These are phyloP conservation scores for Orbilia oligospora DNA, from an alignment of 2,329 filamentous ascomycete species.

Conservation along the genomic window DNA sequence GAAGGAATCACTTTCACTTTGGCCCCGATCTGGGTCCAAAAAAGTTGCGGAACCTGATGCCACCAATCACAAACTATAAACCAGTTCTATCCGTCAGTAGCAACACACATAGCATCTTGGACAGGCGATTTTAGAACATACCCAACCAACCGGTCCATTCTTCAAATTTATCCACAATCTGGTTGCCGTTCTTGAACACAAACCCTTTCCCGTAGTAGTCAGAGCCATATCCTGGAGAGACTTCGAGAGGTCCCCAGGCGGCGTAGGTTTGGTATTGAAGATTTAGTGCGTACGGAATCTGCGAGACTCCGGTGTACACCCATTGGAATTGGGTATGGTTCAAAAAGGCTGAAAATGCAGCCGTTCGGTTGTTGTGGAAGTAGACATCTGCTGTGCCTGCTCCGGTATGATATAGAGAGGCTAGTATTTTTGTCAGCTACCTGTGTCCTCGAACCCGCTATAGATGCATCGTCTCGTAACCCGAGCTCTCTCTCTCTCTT, in stretches of 20 bases:
- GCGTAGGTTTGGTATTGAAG: constrained; percentile 42
- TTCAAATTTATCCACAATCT: constrained; percentile 45
- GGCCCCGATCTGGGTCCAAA: constrained; percentile 44
- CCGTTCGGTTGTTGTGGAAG: constrained; percentile 37
- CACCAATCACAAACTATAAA: constrained; percentile 56
- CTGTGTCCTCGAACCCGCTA: neutral
- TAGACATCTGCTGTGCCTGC: constrained; percentile 47
- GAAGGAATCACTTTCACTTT: constrained; percentile 29
- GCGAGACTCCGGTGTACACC: constrained; percentile 35
- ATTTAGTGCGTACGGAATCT: constrained; percentile 46
- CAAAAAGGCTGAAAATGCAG: constrained; percentile 40
- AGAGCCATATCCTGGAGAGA: constrained; percentile 37
- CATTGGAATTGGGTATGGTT: constrained; percentile 55
- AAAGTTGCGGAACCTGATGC: constrained; percentile 54
- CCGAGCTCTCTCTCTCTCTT: too few relatives aligned
- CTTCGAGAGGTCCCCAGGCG: constrained; percentile 48
- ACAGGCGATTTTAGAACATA: constrained; percentile 8
- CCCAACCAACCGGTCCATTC: constrained; percentile 55
- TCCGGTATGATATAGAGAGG: constrained; percentile 48
- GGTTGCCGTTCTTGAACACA: constrained; percentile 28
- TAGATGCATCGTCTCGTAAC: neutral
- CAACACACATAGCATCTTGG: neutral
- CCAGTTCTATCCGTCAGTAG: neutral
- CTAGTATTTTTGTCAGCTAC: constrained; percentile 16
- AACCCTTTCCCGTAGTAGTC: constrained; percentile 51